Base-by-base conservation (phyloP, 805 yeast genomes). In the Wickerhamomyces strasburgensis region DNA sequence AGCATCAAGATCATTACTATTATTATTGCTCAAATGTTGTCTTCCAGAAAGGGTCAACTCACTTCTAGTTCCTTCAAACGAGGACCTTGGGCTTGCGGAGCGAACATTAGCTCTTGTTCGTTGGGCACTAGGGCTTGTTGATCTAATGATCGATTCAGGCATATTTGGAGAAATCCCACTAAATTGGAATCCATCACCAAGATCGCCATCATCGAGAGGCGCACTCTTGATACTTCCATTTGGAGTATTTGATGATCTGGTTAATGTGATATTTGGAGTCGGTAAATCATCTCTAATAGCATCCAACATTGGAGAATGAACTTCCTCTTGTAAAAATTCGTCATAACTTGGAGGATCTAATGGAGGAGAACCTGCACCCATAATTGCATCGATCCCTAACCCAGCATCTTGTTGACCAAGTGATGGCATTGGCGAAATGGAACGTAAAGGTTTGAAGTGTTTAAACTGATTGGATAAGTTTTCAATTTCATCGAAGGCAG, bases 401-500 rank as follows among this genome's bases (percentile, higher is more conserved):
- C 25, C 11, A 11, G 11, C 7, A 21, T 21, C 25, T 21, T 21
- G 25, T 11, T 21, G 25, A 7, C 25, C 25, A 21, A 21, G 25
- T 8, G 25, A 7, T 7, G 25, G 25, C 25, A 21, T 21, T 21
- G 25, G 25, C 7, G 25, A 21, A 11, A 21, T 21, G 11, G 25
- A 21, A 21, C 25, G 25, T 11, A 21, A 21, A 8, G 25, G 25
- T 8, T 21, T 21, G 10, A 21, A 11, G 11, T 21, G 25, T 7
- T 21, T 7, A 21, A 11, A 21, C 11, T 7, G 25, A 21, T 21
- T 21, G 7, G 25, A 21, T 8, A 21, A 11, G 11, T 8, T 17
- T 4, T 25, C 38, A 6, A n/a, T 16, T 31, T 32, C 72, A 29
- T 65, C 74, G 43, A 81, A 80, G 5, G 84, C 74, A 1, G 86